A percentile compares a stretch with the other conserved stretches of the same genome.
These are phyloP conservation scores for Teratosphaeria epicoccoides DNA, from an alignment of 2,329 filamentous ascomycete species.

Conservation along the genomic window DNA sequence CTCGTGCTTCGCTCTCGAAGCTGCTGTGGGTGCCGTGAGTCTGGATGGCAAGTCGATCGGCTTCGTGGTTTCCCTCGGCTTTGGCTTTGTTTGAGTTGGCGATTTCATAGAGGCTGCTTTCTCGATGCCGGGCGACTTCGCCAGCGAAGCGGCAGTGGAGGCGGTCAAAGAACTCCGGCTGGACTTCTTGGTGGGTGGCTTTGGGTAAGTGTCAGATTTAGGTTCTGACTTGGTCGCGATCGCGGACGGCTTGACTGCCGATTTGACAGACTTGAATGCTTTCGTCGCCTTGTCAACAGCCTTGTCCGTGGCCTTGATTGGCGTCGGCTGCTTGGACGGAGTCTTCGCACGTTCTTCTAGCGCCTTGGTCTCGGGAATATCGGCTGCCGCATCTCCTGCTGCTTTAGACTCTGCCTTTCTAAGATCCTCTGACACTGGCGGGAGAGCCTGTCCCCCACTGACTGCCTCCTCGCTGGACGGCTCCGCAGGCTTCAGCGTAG, in stretches of 20 bases:
- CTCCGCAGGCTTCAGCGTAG: constrained; percentile 31
- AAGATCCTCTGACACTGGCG: constrained; percentile 25
- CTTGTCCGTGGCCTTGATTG: background rate
- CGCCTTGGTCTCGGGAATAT: constrained; percentile 8
- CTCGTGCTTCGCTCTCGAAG: constrained; percentile 54
- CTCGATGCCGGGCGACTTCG: constrained; percentile 12
- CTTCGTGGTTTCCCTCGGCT: constrained; percentile 57
- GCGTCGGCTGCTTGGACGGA: background rate
- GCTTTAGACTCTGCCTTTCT: constrained; percentile 2
- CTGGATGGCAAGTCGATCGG: constrained; percentile 57
- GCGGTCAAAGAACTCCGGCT: constrained; percentile 26
- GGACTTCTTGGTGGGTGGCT: constrained; percentile 19
- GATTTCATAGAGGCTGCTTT: constrained; percentile 8
- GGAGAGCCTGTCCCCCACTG: constrained; percentile 29
- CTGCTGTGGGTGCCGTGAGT: constrained; percentile 58
- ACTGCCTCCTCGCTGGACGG: constrained; percentile 28
- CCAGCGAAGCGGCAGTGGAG: constrained; percentile 25
- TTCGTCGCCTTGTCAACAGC: constrained; percentile 1
- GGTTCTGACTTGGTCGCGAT: constrained; percentile 12
- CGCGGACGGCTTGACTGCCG: constrained; percentile 5
- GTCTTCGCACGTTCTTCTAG: background rate
- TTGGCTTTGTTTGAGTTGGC: constrained; percentile 23
- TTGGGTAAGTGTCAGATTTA: constrained; percentile 10
- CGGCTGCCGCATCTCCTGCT: background rate
- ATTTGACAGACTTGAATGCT: background rate